Evolutionary conservation across 1,139 yeast species (phyloP).

Genomic region (Pichia sp.): DNA sequence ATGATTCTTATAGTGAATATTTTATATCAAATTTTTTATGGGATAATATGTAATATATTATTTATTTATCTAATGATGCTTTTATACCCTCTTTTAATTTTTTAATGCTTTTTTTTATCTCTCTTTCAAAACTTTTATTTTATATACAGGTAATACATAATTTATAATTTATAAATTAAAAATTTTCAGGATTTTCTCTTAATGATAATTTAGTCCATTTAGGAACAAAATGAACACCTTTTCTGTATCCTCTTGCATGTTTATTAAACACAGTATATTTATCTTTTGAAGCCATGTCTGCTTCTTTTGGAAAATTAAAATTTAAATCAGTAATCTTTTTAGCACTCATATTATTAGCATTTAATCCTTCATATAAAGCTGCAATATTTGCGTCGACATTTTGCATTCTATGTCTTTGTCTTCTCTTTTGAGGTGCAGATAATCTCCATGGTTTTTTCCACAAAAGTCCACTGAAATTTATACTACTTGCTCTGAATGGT

Average conservation of each 20-base stretch:
- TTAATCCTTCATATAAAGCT: constrained; percentile 59
- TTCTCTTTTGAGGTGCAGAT: constrained; percentile 72
- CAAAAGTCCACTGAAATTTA: constrained; percentile 71
- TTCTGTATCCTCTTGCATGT: constrained; percentile 73
- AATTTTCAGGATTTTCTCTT: constrained; percentile 75
- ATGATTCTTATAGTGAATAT: constrained; percentile 50
- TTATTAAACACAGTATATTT: constrained; percentile 84
- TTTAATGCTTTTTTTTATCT: too few species aligned
- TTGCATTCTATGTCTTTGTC: constrained; percentile 78
- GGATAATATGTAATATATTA: constrained; percentile 43
- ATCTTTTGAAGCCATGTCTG: constrained; percentile 72
- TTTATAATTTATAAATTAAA: constrained; percentile 33
- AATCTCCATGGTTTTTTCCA: constrained; percentile 81
- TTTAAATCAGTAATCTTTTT: constrained; percentile 49
- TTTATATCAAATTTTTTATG: constrained; percentile 66
- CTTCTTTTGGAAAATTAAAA: constrained; percentile 64
- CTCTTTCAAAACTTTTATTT: background rate
- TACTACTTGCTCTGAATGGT: constrained; percentile 62
- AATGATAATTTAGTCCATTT: constrained; percentile 85
- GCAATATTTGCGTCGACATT: constrained; percentile 76
- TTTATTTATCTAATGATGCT: too few species aligned
- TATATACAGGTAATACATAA: background rate
- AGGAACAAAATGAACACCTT: constrained; percentile 79
- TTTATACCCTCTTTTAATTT: too few species aligned
- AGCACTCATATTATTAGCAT: constrained; percentile 42